Conservation (phyloP, 2,329 filamentous ascomycete species). For the Camptophora hylomeconis region DNA sequence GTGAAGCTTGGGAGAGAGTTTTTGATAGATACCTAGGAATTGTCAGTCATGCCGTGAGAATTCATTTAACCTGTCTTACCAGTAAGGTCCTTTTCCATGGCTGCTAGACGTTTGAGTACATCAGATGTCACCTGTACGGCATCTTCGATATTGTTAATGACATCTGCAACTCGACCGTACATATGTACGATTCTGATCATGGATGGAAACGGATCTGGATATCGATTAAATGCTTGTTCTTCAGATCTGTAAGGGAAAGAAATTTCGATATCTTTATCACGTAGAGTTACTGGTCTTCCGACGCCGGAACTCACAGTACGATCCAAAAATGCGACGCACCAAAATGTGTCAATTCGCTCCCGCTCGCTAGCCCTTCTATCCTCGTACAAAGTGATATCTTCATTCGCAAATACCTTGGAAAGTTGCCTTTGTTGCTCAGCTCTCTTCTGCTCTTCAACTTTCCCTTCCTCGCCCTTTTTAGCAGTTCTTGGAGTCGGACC, state of each 20-base stretch:
- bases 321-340: slow-evolving; percentile 80
- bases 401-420: slow-evolving; percentile 8
- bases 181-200: slow-evolving; percentile 75
- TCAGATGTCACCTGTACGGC: slow-evolving; percentile 62
- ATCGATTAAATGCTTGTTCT: slow-evolving; percentile 42
- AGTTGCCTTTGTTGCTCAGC: slow-evolving; percentile 23
- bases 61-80: slow-evolving; percentile 22
- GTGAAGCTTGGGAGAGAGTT: slow-evolving; percentile 59
- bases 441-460: slow-evolving; percentile 31
- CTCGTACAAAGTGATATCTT: slow-evolving; percentile 17
- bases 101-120: slow-evolving; percentile 55
- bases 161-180: slow-evolving; percentile 71
- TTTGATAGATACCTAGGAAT: slow-evolving; percentile 56
- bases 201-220: slow-evolving; percentile 67
- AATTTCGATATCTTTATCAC: slow-evolving; percentile 75
- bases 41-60: slow-evolving; percentile 5
- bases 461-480: slow-evolving; percentile 30
- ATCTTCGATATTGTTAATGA: slow-evolving; percentile 68
- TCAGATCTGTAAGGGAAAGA: slow-evolving; percentile 49
- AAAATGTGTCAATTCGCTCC: slow-evolving; percentile 76
- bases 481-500: slow-evolving; percentile 44
- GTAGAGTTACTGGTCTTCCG: slow-evolving; percentile 68
- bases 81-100: slow-evolving; percentile 73
- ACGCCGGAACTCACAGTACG: slow-evolving; percentile 79
- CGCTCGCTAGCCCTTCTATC: slow-evolving; percentile 50